Conservation (phyloP, 768 basidiomycete genomes). For the Amanita thiersii region DNA sequence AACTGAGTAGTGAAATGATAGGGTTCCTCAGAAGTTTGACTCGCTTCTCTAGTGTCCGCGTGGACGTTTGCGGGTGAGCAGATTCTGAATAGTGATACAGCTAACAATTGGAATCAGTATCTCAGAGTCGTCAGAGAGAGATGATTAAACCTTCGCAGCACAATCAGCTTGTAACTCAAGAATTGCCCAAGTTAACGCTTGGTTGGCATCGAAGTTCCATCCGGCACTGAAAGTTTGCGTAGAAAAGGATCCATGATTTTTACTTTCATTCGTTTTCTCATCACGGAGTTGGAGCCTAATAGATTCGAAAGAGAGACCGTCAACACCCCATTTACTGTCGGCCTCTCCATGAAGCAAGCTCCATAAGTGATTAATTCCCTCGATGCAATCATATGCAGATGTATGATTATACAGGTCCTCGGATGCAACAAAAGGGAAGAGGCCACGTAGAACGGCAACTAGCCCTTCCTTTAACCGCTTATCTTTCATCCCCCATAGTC, state of each 20-base stretch:
- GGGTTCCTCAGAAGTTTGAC: slow-evolving; percentile 46
- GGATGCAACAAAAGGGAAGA: slow-evolving; percentile 65
- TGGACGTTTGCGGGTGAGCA: slow-evolving; percentile 23
- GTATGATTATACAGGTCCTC: slow-evolving; percentile 17
- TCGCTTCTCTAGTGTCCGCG: slow-evolving; percentile 38
- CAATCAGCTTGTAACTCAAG: slow-evolving; percentile 79
- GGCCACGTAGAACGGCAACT: slow-evolving; percentile 57
- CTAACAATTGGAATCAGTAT: slow-evolving; percentile 24
- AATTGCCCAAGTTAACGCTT: slow-evolving; percentile 74
- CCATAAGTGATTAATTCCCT: slow-evolving; percentile 46
- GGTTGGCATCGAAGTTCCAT: slow-evolving; percentile 56
- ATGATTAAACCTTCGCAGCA: slow-evolving; percentile 46
- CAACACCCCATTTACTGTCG: slow-evolving; percentile 56
- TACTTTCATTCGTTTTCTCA: slow-evolving; percentile 13
- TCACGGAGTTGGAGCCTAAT: slow-evolving; percentile 46
- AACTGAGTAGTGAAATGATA: slow-evolving; percentile 43
- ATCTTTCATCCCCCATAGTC: slow-evolving; percentile 76
- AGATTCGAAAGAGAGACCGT: slow-evolving; percentile 55
- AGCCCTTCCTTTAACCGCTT: slow-evolving; percentile 72
- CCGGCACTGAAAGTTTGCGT: slow-evolving; percentile 67
- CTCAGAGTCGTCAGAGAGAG: slow-evolving; percentile 5
- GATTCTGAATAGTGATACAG: slow-evolving; percentile 60
- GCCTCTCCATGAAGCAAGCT: slow-evolving; percentile 52
- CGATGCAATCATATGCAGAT: slow-evolving; percentile 30
- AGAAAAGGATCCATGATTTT: slow-evolving; percentile 35